Base-by-base conservation (phyloP, 2,329 filamentous ascomycete genomes). In the Ciborinia camelliae region DNA sequence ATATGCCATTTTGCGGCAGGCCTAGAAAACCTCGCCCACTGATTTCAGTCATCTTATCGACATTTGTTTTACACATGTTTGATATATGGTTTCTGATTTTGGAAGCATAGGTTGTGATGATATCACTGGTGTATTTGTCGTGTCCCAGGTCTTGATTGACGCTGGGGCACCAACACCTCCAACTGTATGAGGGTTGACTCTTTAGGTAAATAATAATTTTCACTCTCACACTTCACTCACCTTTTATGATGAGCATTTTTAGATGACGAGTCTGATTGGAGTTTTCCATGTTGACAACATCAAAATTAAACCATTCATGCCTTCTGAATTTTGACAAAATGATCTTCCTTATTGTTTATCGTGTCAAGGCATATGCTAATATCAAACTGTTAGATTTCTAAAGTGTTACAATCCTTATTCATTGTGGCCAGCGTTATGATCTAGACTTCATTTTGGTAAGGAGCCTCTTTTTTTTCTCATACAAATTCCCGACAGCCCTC, bases 21-120 rank as follows among this genome's bases (percentile, higher is more conserved):
- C 92, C 91, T 97, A 96, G 92, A 96, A 97, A 97, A 96, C 93
- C 92, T 96, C 87, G 92, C 91, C 92, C 90, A 94, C 92, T 96
- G 92, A 96, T 81, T 75, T 68, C 71, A 72, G 68, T 70, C 64
- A 62, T 63, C n/a, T 37, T 30, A 20, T 55, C 48, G 35, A 3
- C 14, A 62, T 35, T 3, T 45, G 23, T 45, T 53, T 20, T 32
- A 62, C 50, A 62, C 32, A 23, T 65, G 47, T 59, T 47, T 62
- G 62, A 45, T 32, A 20, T 15, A 45, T 45, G 43, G 26, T 32
- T 65, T 55, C 58, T 45, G 41, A 65, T 30, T 51, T 64, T 61
- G 52, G n/a, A 50, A 32, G 30, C 28, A 55, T 39, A 55, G 58
- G 9, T 55, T 26, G 50, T 35, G n/a, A 23, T 28, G 15, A 50